A percentile compares a stretch with the other conserved stretches of the same genome.
Evolutionary conservation across 2,329 filamentous ascomycete species (phyloP).

Genomic region (Mycosphaerella arachidis): DNA sequence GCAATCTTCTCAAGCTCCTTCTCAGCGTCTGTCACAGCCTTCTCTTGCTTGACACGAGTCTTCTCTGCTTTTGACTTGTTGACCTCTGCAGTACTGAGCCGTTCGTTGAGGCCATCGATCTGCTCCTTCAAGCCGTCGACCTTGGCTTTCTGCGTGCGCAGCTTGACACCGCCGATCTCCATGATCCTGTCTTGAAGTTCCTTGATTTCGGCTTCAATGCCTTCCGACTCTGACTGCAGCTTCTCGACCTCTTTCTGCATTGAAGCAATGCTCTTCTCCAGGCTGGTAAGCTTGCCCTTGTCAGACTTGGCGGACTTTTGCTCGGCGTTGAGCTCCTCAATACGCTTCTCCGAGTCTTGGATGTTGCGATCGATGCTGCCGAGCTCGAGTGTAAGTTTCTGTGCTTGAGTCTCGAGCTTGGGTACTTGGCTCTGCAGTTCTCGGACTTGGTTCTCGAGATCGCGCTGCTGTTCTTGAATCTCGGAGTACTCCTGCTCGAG

Average conservation of each 20-base stretch:
- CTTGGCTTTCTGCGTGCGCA: conserved; percentile 83
- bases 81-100: conserved; percentile 80
- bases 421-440: conserved; percentile 75
- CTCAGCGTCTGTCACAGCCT: conserved; percentile 71
- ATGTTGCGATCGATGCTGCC: conserved; percentile 83
- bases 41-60: conserved; percentile 79
- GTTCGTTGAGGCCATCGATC: conserved; percentile 73
- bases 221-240: conserved; percentile 78
- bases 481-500: conserved; percentile 78
- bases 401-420: conserved; percentile 79
- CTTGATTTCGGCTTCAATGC: conserved; percentile 89
- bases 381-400: conserved; percentile 84
- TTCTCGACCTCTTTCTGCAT: conserved; percentile 75
- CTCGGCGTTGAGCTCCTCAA: conserved; percentile 77
- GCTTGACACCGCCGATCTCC: conserved; percentile 91
- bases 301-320: conserved; percentile 78
- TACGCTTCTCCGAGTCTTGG: conserved; percentile 74
- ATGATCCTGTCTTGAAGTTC: conserved; percentile 93
- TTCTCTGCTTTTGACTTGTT: conserved; percentile 91
- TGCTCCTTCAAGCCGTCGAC: conserved; percentile 86
- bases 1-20: conserved; percentile 71
- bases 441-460: conserved; percentile 69
- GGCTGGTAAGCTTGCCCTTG: conserved; percentile 63
- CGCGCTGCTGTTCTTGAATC: conserved; percentile 78
- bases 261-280: conserved; percentile 73